phyloP scores from a whole-genome alignment of 805 yeast genomes.

The Zygosaccharomyces gambellarensis region DNA sequence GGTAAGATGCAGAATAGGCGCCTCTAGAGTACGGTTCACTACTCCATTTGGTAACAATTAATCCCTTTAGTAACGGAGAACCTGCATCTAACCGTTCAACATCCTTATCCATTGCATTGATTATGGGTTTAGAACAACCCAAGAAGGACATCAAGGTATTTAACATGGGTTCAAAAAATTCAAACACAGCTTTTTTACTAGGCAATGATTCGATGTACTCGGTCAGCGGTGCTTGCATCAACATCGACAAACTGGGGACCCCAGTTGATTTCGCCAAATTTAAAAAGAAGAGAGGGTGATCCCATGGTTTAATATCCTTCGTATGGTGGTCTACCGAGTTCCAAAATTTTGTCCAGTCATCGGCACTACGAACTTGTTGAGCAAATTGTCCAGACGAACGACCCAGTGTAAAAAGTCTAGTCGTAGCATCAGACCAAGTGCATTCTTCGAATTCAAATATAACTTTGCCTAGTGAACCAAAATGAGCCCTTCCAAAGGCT shows the following conservation, averaged over 20 bases:
- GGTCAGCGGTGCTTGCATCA: slow-evolving; percentile 73
- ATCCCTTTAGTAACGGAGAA: slow-evolving; percentile 38
- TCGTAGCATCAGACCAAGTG: slow-evolving; percentile 57
- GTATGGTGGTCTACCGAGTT: slow-evolving; percentile 4
- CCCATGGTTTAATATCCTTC: slow-evolving; percentile 33
- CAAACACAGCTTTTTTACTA: slow-evolving; percentile 52
- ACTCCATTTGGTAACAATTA: slow-evolving; percentile 69
- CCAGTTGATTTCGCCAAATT: slow-evolving; percentile 49
- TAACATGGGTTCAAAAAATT: slow-evolving; percentile 48
- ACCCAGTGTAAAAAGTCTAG: slow-evolving; percentile 46
- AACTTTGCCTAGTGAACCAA: slow-evolving; percentile 70
- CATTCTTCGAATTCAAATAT: slow-evolving; percentile 57
- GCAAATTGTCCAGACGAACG: slow-evolving; percentile 20
- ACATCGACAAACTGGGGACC: slow-evolving; percentile 53
- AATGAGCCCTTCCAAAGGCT: slow-evolving; percentile 47
- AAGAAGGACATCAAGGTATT: slow-evolving; percentile 23
- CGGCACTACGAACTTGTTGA: slow-evolving; percentile 18
- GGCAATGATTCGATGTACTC: slow-evolving; percentile 46
- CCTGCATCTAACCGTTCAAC: neutral
- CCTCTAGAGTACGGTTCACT: slow-evolving; percentile 74
- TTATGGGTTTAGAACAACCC: slow-evolving; percentile 12
- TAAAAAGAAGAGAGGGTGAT: slow-evolving; percentile 57
- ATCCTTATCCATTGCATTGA: slow-evolving; percentile 6
- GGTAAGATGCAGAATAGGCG: slow-evolving; percentile 67
- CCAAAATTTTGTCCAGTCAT: slow-evolving; percentile 16